These are phyloP conservation scores for Acer saccharum DNA, from an alignment of 345 rosid genomes.

Conservation along the genomic window DNA sequence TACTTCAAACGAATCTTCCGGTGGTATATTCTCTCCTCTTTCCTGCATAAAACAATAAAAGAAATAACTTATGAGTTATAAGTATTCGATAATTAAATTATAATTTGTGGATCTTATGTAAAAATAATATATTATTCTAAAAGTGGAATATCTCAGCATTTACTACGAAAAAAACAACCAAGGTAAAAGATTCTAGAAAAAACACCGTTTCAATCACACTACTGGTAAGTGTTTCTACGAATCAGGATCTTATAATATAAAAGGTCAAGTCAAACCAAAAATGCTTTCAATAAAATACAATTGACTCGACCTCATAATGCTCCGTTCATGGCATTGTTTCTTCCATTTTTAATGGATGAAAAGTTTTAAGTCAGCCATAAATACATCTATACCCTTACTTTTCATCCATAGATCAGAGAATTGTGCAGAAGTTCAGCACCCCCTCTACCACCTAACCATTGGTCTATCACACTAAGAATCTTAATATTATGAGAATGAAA, in stretches of 20 bases:
- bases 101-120: background rate
- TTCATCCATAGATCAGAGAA: too few species aligned
- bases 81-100: background rate
- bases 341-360: too few species aligned
- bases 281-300: too few species aligned
- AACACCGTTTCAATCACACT: too few species aligned
- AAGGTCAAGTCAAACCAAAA: too few species aligned
- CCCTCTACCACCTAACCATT: constrained; percentile 5
- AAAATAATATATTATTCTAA: background rate
- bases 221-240: too few species aligned
- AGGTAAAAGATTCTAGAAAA: background rate
- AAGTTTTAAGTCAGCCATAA: background rate
- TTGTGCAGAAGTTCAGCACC: too few species aligned
- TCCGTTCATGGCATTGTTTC: too few species aligned
- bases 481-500: background rate
- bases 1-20: constrained; percentile 92
- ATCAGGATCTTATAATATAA: too few species aligned
- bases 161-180: background rate
- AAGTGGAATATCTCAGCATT: background rate
- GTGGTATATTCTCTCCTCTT: constrained; percentile 97
- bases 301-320: too few species aligned
- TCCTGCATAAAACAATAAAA: constrained; percentile 57
- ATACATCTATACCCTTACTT: too few species aligned
- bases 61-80: constrained; percentile 17
- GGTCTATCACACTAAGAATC: background rate